Evolutionary conservation across 495 filamentous ascomycete genomes (phyloP).

Genomic region (Pseudoneurospora amorphoporcata): DNA sequence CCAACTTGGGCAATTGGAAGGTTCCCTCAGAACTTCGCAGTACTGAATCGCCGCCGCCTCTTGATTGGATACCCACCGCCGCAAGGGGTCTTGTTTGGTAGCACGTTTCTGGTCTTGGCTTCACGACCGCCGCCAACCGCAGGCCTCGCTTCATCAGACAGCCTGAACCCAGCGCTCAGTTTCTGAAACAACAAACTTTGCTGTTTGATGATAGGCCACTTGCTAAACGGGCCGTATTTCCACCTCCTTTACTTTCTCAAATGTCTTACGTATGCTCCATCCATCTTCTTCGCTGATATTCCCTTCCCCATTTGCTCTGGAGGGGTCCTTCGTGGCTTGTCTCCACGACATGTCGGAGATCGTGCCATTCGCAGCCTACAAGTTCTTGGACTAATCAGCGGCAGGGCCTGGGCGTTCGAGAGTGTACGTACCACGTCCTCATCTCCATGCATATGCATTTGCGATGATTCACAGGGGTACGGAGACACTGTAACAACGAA

Average conservation of each 20-base stretch:
- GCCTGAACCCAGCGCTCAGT: neutral
- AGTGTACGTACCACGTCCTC: neutral
- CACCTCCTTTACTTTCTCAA: neutral
- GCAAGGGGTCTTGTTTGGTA: neutral
- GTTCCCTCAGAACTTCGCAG: neutral
- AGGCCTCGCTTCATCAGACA: neutral
- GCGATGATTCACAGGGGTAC: neutral
- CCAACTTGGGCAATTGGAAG: neutral
- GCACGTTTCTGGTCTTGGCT: neutral
- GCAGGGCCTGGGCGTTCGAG: neutral
- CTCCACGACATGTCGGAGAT: neutral
- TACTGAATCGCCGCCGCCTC: neutral
- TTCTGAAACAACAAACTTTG: neutral
- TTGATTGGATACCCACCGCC: neutral
- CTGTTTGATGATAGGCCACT: neutral
- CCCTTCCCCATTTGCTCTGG: neutral
- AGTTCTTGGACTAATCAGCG: neutral
- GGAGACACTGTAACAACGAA: neutral
- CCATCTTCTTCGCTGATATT: neutral
- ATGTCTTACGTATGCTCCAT: neutral
- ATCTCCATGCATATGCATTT: neutral
- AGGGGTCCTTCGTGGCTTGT: neutral
- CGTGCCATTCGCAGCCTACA: neutral
- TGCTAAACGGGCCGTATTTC: neutral
- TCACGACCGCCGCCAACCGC: neutral